Percentiles rank a stretch among this genome's conserved stretches.
Conservation (phyloP, 169 alveolate species). For the Plasmodium yoelii region DNA sequence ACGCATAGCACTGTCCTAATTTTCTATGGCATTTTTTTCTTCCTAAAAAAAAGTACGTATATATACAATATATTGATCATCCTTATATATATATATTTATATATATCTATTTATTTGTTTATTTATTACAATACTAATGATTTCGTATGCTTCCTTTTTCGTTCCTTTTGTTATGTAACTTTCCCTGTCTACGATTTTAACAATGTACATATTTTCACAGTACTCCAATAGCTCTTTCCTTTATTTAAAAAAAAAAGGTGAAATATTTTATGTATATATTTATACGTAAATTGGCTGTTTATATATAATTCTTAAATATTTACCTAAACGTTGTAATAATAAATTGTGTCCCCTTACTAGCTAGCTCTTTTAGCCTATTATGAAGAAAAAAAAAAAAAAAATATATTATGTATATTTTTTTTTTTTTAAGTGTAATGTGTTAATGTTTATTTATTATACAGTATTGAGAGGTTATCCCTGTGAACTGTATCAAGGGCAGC, state of each 20-base stretch:
- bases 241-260: constrained; percentile 13
- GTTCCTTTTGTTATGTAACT: constrained; percentile 70
- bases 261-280: neutral
- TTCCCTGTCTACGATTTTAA: constrained; percentile 61
- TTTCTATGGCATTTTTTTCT: constrained; percentile 67
- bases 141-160: constrained; percentile 70
- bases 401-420: neutral
- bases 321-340: constrained; percentile 75
- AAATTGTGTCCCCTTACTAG: constrained; percentile 70
- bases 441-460: constrained; percentile 20
- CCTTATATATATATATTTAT: neutral
- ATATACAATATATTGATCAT: neutral
- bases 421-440: neutral
- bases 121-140: constrained; percentile 57
- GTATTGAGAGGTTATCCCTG: constrained; percentile 66
- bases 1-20: constrained; percentile 21
- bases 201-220: constrained; percentile 70
- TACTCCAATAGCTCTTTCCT: constrained; percentile 72
- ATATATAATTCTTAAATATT: neutral
- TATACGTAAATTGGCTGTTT: neutral
- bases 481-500: constrained; percentile 74
- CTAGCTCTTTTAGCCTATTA: constrained; percentile 61
- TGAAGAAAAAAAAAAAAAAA: constrained; percentile 2
- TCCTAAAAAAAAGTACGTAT: constrained; percentile 28
- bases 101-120: neutral